Evolutionary conservation across 2,329 filamentous ascomycete species (phyloP).

Genomic region (Chalaropsis ovoidea): DNA sequence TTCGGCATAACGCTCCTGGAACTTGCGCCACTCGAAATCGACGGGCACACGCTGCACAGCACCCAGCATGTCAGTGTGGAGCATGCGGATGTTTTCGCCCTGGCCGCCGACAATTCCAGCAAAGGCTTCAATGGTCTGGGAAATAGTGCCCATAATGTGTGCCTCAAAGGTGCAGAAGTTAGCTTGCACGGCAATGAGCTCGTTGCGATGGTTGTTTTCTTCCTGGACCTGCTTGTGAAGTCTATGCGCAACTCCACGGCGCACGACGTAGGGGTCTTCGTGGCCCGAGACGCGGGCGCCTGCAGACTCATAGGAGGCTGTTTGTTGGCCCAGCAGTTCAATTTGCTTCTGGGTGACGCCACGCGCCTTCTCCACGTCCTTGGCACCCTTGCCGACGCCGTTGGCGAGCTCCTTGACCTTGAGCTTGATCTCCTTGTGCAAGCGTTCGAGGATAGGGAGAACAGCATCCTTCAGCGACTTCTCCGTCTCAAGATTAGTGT

Average conservation of each 20-base stretch:
- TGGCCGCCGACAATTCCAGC: slow-evolving; percentile 70
- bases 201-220: slow-evolving; percentile 92
- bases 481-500: slow-evolving; percentile 81
- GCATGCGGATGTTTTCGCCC: slow-evolving; percentile 65
- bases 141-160: slow-evolving; percentile 72
- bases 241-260: slow-evolving; percentile 70
- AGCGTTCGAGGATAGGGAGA: slow-evolving; percentile 74
- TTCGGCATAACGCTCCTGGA: slow-evolving; percentile 59
- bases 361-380: slow-evolving; percentile 84
- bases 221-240: slow-evolving; percentile 84
- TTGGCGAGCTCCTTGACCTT: slow-evolving; percentile 81
- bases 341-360: slow-evolving; percentile 87
- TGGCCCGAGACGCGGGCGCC: slow-evolving; percentile 58
- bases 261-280: slow-evolving; percentile 82
- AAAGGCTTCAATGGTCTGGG: slow-evolving; percentile 74
- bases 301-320: slow-evolving; percentile 66
- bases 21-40: slow-evolving; percentile 88
- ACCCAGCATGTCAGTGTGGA: slow-evolving; percentile 75
- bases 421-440: slow-evolving; percentile 94
- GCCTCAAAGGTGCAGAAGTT: slow-evolving; percentile 81
- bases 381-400: slow-evolving; percentile 73
- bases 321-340: slow-evolving; percentile 79
- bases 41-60: slow-evolving; percentile 65
- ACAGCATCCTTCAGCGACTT: slow-evolving; percentile 80
- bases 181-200: slow-evolving; percentile 82